Conservation (phyloP, 352 stramenopile genomes). For the Salisapilia sapeloensis region DNA sequence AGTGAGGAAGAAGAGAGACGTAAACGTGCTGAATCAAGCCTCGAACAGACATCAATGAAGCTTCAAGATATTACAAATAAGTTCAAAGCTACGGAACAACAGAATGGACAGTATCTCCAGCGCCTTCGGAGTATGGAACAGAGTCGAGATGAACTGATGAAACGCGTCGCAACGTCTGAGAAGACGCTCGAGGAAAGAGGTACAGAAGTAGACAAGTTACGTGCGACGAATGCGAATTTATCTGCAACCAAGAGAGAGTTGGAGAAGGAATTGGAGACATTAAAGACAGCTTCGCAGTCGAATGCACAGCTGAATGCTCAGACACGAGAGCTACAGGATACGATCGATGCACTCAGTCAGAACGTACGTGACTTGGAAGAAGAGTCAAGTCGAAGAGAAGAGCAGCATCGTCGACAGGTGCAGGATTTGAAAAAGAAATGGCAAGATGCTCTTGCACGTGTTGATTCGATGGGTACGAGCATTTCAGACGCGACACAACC, state of each 20-base stretch:
- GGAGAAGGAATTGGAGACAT: constrained; percentile 12
- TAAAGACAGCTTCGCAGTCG: constrained; percentile 24
- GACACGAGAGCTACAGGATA: constrained; percentile 37
- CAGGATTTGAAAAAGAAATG: constrained; percentile 57
- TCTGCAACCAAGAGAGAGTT: constrained; percentile 14
- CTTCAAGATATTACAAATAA: constrained; percentile 23
- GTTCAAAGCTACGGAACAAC: constrained; percentile 25
- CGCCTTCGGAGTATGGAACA: constrained; percentile 16
- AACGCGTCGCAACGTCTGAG: constrained; percentile 15
- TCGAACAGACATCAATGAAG: constrained; percentile 23
- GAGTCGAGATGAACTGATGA: constrained; percentile 5
- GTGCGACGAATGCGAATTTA: constrained; percentile 11
- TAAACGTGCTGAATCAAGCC: constrained; percentile 30
- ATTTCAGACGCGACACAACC: constrained; percentile 57
- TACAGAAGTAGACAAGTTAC: constrained; percentile 8
- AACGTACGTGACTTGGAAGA: constrained; percentile 30
- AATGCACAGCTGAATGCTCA: constrained; percentile 29
- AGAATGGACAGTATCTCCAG: constrained; percentile 18
- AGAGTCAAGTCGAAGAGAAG: constrained; percentile 35
- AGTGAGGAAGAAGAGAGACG: constrained; percentile 51
- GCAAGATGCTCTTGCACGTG: constrained; percentile 44
- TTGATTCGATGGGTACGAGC: constrained; percentile 49
- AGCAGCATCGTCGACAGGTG: constrained; percentile 34
- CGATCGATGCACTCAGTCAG: constrained; percentile 39
- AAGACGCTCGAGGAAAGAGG: constrained; percentile 6